Evolutionary conservation across 225 moss, liverwort and hornwort genomes (phyloP), one percentile per base, ranked within the genome.

Genomic region (Marchantia paleacea): DNA sequence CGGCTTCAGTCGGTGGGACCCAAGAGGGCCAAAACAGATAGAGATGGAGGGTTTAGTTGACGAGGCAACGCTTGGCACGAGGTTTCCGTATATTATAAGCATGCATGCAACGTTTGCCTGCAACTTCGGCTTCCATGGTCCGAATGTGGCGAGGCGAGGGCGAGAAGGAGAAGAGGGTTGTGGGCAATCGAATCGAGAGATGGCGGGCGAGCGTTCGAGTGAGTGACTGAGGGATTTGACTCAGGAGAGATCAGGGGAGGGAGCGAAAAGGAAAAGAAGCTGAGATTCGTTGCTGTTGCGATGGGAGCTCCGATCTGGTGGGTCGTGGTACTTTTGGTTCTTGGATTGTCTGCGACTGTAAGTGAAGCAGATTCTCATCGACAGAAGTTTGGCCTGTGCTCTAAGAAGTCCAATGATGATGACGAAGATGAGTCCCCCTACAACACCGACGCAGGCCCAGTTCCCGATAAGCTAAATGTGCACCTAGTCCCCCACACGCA

Each of bases 401-500:
- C 69, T 10, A 69, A 12, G 19, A 47, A 62, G 18, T 64, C 64
- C 11, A 47, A 64, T 31, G 39, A 65, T 47, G 85, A 72, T 49
- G 82, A 28, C 24, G 78, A 77, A 14, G 79, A 54, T 10, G 78
- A 67, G 12, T 78, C 75, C 55, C 65, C 78, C 3, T 91, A 90
- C 84, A 85, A 94, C 55, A 99, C 91, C 30, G 84, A 80, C 11
- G 89, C 88, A 4, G 81, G 89, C 20, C 82, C 83, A 53, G 91
- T 90, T 30, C 72, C 83, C 55, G 91, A 87, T 78, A 95, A 91
- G 91, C 75, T 99, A 71, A 99, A 95, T 67, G 99, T 95, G 84
- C 99, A 99, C 83, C 84, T 95, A 64, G 95, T 99, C 49, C 76
- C 95, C 47, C 99, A 99, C 83, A 89, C 99, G 9, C 99, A 99